Conservation (phyloP, 2,329 filamentous ascomycete genomes). For the Diplodia corticola region DNA sequence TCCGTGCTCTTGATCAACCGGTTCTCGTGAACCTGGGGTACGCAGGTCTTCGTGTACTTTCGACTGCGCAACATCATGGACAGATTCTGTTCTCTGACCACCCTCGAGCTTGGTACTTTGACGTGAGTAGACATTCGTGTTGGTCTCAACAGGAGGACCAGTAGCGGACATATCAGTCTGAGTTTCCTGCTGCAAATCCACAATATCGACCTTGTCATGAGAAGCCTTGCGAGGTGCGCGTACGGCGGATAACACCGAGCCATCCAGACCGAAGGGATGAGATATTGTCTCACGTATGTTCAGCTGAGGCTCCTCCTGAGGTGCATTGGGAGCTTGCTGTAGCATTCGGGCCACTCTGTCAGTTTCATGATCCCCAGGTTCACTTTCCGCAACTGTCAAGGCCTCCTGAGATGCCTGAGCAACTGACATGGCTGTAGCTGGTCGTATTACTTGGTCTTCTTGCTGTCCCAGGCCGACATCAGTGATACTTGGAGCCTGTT, state of each 20-base stretch:
- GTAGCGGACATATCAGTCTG: background rate
- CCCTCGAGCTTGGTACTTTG: background rate
- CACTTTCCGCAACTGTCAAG: background rate
- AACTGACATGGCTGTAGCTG: slow-evolving; percentile 7
- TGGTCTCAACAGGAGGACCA: background rate
- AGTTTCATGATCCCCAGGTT: background rate
- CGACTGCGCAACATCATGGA: background rate
- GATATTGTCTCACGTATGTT: background rate
- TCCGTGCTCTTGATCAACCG: background rate
- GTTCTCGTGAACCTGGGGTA: background rate
- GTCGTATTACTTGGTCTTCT: background rate
- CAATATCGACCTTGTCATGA: background rate
- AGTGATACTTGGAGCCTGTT: background rate
- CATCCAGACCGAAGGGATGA: background rate
- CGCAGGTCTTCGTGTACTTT: background rate
- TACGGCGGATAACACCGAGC: background rate
- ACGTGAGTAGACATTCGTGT: background rate
- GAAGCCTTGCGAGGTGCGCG: background rate
- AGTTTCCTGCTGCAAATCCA: slow-evolving; percentile 4
- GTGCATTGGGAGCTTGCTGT: background rate
- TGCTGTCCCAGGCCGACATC: background rate
- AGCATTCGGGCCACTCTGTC: background rate
- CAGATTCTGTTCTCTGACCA: background rate
- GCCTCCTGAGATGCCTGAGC: background rate
- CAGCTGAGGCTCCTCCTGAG: background rate